Percentiles rank a stretch among this genome's conserved stretches.
Evolutionary conservation across 495 filamentous ascomycete genomes (phyloP).

Genomic region (Pseudoneurospora amorphoporcata): DNA sequence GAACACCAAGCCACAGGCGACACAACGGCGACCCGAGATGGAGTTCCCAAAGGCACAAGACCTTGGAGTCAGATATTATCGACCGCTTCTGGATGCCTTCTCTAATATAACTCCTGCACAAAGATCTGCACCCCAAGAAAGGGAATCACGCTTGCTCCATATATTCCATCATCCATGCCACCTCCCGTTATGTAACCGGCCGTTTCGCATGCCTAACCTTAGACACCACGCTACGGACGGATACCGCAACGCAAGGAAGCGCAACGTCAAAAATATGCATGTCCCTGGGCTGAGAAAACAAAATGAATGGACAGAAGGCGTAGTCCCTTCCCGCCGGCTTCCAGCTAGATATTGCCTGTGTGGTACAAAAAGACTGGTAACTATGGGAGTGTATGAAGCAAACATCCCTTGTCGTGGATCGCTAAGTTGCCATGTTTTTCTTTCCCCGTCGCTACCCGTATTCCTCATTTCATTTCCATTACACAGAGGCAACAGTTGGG

Average conservation of each 20-base stretch:
- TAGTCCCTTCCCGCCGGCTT: neutral
- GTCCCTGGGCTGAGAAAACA: neutral
- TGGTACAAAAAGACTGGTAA: neutral
- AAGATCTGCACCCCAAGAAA: neutral
- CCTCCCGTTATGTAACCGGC: neutral
- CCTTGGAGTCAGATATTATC: neutral
- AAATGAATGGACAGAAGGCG: neutral
- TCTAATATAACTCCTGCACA: neutral
- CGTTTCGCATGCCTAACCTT: neutral
- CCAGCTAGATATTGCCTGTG: neutral
- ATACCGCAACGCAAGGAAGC: neutral
- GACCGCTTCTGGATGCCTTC: neutral
- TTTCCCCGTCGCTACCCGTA: neutral
- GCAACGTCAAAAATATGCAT: neutral
- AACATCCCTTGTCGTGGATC: neutral
- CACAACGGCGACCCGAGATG: neutral
- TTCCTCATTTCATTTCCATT: neutral
- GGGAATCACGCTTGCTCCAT: neutral
- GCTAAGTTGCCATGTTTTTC: neutral
- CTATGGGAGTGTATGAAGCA: neutral
- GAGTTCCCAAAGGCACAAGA: neutral
- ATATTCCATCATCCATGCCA: neutral
- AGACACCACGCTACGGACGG: neutral
- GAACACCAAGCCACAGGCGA: neutral
- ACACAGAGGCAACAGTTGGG: neutral